Evolutionary conservation across 2,329 filamentous ascomycete genomes (phyloP).

Genomic region (Colletotrichum acutatum): DNA sequence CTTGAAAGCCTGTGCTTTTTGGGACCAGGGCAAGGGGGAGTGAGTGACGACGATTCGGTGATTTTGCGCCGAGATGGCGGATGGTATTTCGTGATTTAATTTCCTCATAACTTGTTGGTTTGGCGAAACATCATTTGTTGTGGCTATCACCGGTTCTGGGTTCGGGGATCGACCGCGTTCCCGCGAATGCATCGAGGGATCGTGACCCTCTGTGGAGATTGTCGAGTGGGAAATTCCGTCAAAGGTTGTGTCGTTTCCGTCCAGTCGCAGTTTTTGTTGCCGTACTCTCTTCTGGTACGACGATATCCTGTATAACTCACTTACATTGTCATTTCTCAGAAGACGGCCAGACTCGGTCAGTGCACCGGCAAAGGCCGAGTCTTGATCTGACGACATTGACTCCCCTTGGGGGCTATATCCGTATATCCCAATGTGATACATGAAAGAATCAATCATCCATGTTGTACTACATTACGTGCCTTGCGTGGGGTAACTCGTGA

Average conservation of each 20-base stretch:
- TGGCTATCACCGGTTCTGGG: not conserved
- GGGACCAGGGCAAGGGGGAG: too few species aligned
- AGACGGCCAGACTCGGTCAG: not conserved
- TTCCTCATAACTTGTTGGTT: not conserved
- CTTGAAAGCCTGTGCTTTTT: not conserved
- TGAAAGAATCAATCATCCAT: not conserved
- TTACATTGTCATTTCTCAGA: not conserved
- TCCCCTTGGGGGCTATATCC: not conserved
- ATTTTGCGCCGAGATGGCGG: slow-evolving; percentile 22
- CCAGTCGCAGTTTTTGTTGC: too few species aligned
- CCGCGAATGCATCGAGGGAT: not conserved
- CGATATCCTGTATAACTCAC: not conserved
- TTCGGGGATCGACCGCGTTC: not conserved
- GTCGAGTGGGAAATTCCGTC: not conserved
- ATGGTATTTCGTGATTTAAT: slow-evolving; percentile 1
- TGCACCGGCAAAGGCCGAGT: not conserved
- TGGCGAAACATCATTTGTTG: not conserved
- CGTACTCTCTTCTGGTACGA: too few species aligned
- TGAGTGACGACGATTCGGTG: not conserved
- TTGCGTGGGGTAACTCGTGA: not conserved
- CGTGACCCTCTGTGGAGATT: not conserved
- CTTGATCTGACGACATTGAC: not conserved
- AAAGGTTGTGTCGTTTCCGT: not conserved
- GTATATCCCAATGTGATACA: not conserved
- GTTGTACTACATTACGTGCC: not conserved